phyloP scores from a whole-genome alignment of 768 basidiomycete genomes.

The Xerocomellus dryophilus region DNA sequence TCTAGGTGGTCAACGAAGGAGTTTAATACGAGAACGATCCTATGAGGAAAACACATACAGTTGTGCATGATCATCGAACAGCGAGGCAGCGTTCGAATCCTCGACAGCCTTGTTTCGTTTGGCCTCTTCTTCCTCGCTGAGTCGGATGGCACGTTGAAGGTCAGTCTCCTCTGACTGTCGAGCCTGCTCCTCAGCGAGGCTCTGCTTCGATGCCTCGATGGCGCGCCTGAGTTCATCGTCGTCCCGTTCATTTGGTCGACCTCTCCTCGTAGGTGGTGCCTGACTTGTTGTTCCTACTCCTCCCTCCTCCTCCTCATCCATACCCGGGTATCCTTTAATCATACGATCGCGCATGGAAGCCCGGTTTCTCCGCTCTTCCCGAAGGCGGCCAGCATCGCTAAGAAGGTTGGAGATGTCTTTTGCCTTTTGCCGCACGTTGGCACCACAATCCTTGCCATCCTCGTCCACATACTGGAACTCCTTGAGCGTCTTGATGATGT shows the following conservation, averaged over 20 bases:
- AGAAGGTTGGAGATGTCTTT: conserved; percentile 97
- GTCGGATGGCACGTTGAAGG: conserved; percentile 71
- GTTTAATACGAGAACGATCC: conserved; percentile 4
- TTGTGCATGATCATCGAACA: conserved; percentile 88
- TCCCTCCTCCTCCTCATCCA: conserved; percentile 33
- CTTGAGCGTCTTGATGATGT: conserved; percentile 97
- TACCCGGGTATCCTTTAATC: conserved; percentile 56
- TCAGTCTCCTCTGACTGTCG: conserved; percentile 73
- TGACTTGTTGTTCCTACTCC: conserved; percentile 6
- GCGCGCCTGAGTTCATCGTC: conserved; percentile 85
- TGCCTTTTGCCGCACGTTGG: conserved; percentile 96
- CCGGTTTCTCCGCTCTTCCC: conserved; percentile 78
- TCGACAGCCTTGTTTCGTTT: conserved; percentile 67
- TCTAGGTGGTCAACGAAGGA: conserved; percentile 19
- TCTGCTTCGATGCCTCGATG: conserved; percentile 86
- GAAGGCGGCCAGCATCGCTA: conserved; percentile 78
- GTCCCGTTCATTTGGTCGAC: conserved; percentile 41
- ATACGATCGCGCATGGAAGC: conserved; percentile 95
- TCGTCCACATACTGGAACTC: conserved; percentile 98
- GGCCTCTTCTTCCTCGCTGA: conserved; percentile 90
- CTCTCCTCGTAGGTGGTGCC: conserved; percentile 18
- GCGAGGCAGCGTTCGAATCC: conserved; percentile 63
- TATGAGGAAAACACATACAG: conserved; percentile 47
- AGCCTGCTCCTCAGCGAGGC: conserved; percentile 65
- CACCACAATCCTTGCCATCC: conserved; percentile 93